These are phyloP conservation scores for Schwanniomyces pseudopolymorphus DNA, from an alignment of 805 yeast species.

Conservation along the genomic window DNA sequence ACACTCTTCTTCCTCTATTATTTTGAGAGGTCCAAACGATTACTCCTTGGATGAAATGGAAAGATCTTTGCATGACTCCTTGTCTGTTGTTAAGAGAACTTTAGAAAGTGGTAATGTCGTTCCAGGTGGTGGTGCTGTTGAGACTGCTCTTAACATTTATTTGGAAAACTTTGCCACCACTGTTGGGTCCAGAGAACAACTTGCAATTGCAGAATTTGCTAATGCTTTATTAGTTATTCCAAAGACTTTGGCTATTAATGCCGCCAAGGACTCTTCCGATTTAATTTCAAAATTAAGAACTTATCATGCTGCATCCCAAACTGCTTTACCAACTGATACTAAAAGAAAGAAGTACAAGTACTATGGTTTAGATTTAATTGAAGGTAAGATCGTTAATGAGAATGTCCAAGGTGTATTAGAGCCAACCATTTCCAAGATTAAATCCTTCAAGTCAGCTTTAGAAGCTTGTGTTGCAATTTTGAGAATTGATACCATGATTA, in stretches of 20 bases:
- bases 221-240: slow-evolving; percentile 87
- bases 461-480: slow-evolving; percentile 98
- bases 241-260: slow-evolving; percentile 93
- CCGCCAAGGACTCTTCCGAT: slow-evolving; percentile 96
- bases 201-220: slow-evolving; percentile 98
- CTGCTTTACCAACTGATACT: slow-evolving; percentile 75
- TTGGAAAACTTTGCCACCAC: slow-evolving; percentile 97
- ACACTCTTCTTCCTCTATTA: slow-evolving; percentile 87
- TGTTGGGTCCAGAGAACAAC: slow-evolving; percentile 94
- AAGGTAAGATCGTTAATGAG: slow-evolving; percentile 90
- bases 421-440: slow-evolving; percentile 91
- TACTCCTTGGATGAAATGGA: slow-evolving; percentile 98
- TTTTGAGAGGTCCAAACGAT: slow-evolving; percentile 94
- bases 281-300: slow-evolving; percentile 93
- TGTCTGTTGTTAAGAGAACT: slow-evolving; percentile 93
- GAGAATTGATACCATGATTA: slow-evolving; percentile 97
- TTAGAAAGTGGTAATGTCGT: slow-evolving; percentile 92
- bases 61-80: slow-evolving; percentile 91
- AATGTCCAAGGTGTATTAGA: slow-evolving; percentile 84
- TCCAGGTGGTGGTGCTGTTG: slow-evolving; percentile 99
- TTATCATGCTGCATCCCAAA: slow-evolving; percentile 92
- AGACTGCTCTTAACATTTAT: slow-evolving; percentile 90
- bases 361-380: slow-evolving; percentile 89
- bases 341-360: slow-evolving; percentile 85
- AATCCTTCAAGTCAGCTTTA: slow-evolving; percentile 89